A percentile compares a stretch with the other conserved stretches of the same genome.
Conservation (phyloP, 2,329 filamentous ascomycete genomes). For the Epichloe sibirici region DNA sequence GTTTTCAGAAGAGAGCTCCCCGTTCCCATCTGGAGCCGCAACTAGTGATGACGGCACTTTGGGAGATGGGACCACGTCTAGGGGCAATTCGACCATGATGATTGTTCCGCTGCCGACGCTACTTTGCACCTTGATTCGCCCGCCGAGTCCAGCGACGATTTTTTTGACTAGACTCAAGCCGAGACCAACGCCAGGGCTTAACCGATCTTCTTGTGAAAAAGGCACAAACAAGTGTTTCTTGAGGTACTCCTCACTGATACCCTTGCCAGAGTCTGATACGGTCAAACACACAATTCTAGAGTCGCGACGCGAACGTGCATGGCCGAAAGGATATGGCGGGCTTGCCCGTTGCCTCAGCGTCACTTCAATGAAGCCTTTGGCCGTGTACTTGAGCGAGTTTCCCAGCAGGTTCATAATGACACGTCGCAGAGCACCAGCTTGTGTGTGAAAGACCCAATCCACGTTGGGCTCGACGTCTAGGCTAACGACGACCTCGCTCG, state of each 20-base stretch:
- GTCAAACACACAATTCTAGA: constrained; percentile 24
- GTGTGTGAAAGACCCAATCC: constrained; percentile 46
- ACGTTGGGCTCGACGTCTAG: constrained; percentile 30
- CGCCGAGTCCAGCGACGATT: constrained; percentile 45
- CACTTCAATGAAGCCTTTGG: constrained; percentile 16
- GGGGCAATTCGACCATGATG: constrained; percentile 20
- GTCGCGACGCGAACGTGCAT: neutral
- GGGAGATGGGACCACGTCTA: constrained; percentile 8
- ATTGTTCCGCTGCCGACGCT: constrained; percentile 24
- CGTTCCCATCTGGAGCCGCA: neutral
- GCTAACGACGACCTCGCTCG: constrained; percentile 16
- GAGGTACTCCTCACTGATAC: constrained; percentile 52
- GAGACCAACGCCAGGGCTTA: constrained; percentile 49
- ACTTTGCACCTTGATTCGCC: constrained; percentile 45
- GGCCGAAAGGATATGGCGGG: neutral
- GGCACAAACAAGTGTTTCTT: constrained; percentile 48
- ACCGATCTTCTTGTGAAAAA: constrained; percentile 50
- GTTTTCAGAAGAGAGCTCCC: neutral
- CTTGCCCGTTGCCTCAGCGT: constrained; percentile 15
- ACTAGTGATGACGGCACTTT: neutral
- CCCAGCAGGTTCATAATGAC: constrained; percentile 52
- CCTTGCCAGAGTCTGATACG: constrained; percentile 52
- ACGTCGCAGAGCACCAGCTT: constrained; percentile 38
- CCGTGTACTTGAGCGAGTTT: constrained; percentile 51
- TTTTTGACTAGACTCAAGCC: constrained; percentile 52